Evolutionary conservation across 148 eudicot genomes (phyloP).

Genomic region (Amaranthus cruentus): DNA sequence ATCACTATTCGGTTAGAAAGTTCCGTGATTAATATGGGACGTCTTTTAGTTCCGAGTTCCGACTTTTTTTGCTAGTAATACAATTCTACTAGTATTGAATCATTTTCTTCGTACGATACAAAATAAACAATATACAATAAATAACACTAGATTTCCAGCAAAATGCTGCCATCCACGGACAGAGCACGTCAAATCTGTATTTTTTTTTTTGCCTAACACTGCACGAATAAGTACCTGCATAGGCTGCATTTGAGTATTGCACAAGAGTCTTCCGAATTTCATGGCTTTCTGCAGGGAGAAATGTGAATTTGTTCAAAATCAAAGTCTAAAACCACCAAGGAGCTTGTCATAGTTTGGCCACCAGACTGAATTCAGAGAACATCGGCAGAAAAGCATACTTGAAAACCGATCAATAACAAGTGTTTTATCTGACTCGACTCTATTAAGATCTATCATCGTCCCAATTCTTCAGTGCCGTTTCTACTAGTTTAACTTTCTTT

Average conservation of each 20-base stretch:
- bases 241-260: too few relatives aligned
- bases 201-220: background rate
- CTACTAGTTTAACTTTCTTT: constrained; percentile 68
- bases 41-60: background rate
- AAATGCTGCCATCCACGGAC: background rate
- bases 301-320: background rate
- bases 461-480: constrained; percentile 52
- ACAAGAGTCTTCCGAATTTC: background rate
- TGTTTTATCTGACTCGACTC: constrained; percentile 7
- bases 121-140: background rate
- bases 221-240: background rate
- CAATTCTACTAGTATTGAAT: background rate
- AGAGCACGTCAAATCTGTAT: background rate
- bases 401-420: background rate
- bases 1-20: too few relatives aligned
- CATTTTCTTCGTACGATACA: background rate
- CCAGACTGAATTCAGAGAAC: background rate
- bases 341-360: background rate
- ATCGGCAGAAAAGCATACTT: background rate
- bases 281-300: background rate
- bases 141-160: background rate
- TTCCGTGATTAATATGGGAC: too few relatives aligned
- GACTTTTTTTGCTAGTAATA: background rate
- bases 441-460: constrained; percentile 19
- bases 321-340: background rate